Evolutionary conservation across 352 stramenopile genomes (phyloP).

Genomic region (Globisporangium spinosum): DNA sequence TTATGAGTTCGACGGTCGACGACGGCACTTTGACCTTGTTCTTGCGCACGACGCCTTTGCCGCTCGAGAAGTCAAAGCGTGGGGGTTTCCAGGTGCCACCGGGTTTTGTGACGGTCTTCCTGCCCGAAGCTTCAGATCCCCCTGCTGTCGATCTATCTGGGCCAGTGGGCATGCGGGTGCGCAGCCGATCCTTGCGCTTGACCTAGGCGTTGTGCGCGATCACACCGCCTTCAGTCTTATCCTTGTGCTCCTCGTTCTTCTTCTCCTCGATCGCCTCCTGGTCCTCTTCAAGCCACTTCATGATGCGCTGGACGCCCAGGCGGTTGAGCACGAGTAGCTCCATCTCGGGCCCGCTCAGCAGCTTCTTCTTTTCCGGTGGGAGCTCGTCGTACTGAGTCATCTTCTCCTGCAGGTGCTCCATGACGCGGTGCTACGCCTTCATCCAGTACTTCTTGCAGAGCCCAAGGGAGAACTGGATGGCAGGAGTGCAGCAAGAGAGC

Average conservation of each 20-base stretch:
- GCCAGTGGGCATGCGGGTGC: conserved; percentile 55
- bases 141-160: conserved; percentile 2
- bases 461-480: conserved; percentile 46
- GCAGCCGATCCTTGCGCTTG: conserved; percentile 74
- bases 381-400: conserved; percentile 31
- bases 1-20: conserved; percentile 76
- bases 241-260: conserved; percentile 60
- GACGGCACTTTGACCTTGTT: conserved; percentile 55
- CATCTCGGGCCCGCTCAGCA: conserved; percentile 31
- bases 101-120: conserved; percentile 12
- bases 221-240: conserved; percentile 70
- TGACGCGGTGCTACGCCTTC: conserved; percentile 62
- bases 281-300: conserved; percentile 77
- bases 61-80: conserved; percentile 74
- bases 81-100: conserved; percentile 30
- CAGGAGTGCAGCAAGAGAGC: not conserved
- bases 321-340: conserved; percentile 59
- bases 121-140: not conserved
- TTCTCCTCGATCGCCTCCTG: conserved; percentile 62
- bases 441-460: conserved; percentile 78
- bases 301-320: conserved; percentile 64
- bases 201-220: conserved; percentile 76
- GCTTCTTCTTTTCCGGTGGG: conserved; percentile 23
- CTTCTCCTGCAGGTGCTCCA: conserved; percentile 68
- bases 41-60: conserved; percentile 55